A percentile compares a stretch with the other conserved stretches of the same genome.
Conservation (phyloP, 306 rosid genomes). For the Psophocarpus tetragonolobus region DNA sequence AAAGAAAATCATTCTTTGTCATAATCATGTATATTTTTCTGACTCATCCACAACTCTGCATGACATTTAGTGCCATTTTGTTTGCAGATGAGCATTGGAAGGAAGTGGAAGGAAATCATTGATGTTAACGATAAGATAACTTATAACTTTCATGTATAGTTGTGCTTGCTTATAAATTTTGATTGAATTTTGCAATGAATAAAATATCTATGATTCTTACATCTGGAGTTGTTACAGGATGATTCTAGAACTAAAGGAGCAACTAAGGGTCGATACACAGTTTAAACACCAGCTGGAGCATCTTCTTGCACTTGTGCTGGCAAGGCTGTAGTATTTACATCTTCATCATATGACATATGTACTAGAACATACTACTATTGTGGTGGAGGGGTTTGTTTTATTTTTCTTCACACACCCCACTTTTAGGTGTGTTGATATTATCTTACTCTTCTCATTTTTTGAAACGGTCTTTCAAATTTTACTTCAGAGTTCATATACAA, state of each 20-base stretch:
- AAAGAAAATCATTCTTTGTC: no score
- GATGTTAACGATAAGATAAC: slow-evolving; percentile 71
- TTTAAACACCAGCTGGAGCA: slow-evolving; percentile 39
- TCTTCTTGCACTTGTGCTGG: slow-evolving; percentile 24
- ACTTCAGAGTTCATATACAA: slow-evolving; percentile 1
- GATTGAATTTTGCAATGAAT: background rate
- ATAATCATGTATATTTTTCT: slow-evolving; percentile 1
- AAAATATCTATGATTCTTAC: slow-evolving; percentile 31
- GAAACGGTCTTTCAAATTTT: slow-evolving; percentile 19
- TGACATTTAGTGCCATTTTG: background rate
- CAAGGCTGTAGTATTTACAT: slow-evolving; percentile 13
- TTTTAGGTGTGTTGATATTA: slow-evolving; percentile 28
- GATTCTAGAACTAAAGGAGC: slow-evolving; percentile 75
- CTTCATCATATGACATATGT: slow-evolving; percentile 21
- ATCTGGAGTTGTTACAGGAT: slow-evolving; percentile 58
- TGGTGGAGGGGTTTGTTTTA: slow-evolving; percentile 4
- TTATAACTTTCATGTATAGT: slow-evolving; percentile 77
- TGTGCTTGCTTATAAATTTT: background rate
- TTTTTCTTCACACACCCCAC: background rate
- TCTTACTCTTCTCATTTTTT: slow-evolving; percentile 3
- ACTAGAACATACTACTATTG: slow-evolving; percentile 5
- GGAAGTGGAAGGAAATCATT: slow-evolving; percentile 95
- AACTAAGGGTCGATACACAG: slow-evolving; percentile 68
- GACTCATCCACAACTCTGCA: background rate
- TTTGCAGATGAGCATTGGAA: slow-evolving; percentile 87